These are phyloP conservation scores for Vaccinium darrowii DNA, from an alignment of 148 eudicot genomes.

Conservation along the genomic window DNA sequence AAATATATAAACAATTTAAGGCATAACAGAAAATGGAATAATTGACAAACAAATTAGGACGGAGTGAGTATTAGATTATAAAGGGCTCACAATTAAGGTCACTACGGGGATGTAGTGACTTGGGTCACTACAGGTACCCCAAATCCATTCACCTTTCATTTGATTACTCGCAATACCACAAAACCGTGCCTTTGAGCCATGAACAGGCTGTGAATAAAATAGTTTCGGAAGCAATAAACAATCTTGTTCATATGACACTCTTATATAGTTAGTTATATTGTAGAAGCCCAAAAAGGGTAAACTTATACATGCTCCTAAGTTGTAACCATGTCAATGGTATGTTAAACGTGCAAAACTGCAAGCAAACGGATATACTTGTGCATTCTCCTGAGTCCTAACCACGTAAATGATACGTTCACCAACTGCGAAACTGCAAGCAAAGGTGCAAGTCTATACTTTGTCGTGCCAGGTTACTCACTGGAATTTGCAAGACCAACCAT, in stretches of 20 bases:
- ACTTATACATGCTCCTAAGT: background rate
- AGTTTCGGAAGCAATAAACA: background rate
- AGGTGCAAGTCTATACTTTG: background rate
- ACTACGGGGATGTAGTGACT: too few species aligned
- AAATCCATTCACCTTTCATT: too few species aligned
- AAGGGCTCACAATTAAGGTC: too few species aligned
- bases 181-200: background rate
- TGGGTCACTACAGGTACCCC: too few species aligned
- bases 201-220: background rate
- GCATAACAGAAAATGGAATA: too few species aligned
- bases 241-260: background rate
- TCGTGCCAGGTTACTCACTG: conserved; percentile 33
- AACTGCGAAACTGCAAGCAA: background rate
- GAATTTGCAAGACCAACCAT: conserved; percentile 93
- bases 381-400: background rate
- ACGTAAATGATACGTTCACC: background rate
- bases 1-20: too few species aligned
- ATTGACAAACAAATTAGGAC: too few species aligned
- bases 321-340: background rate
- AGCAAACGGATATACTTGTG: background rate
- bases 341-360: background rate
- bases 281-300: background rate
- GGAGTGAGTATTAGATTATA: too few species aligned
- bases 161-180: too few species aligned
- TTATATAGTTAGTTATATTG: too few species aligned